Evolutionary conservation across 1,284 basidiomycete species (phyloP), one percentile per base, ranked within the genome.

Genomic region (Ceratobasidium sp.): DNA sequence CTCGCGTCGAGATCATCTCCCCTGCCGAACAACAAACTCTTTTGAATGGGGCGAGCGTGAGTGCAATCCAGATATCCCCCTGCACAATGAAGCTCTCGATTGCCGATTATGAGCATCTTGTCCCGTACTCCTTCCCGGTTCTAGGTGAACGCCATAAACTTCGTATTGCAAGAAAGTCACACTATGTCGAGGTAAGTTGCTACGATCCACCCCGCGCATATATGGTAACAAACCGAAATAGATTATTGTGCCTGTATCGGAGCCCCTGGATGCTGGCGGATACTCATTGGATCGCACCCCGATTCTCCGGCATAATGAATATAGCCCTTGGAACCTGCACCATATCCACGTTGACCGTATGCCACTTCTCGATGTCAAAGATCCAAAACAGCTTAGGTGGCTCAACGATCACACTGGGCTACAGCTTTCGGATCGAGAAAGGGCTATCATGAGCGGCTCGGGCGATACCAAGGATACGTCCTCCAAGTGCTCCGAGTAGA

Each of bases 251-350:
- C 71, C 71, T 20, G 44, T 64, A 33, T 64, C 71, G 3, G 41
- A 54, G n/a, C 60, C 71, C 7, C 46, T 65, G 41, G 71, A 65
- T 30, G 12, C 59, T n/a, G 27, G 57, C 1, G 71, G 71, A 5
- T 75, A 65, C n/a, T 55, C n/a, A n/a, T 30, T 55, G 3, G n/a
- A 65, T 16, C 12, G 5, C 7, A 14, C 35, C 1, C 60, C 60
- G 4, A 38, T 75, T 27, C 7, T 75, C 2, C 2, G 35, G 2
- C 3, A 41, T 10, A 46, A 27, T 20, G 33, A 23, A 30, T 54
- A 27, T 41, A 65, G 10, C 18, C 27, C 71, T 5, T 74, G 71
- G 71, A 75, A 55, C n/a, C 14, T 65, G 6, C 71, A 64, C n/a
- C 46, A 54, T 27, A 50, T 75, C 35, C 6, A 64, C 20, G 5